Conservation (phyloP, 2,329 filamentous ascomycete species). For the Ophiostoma angusticollis region DNA sequence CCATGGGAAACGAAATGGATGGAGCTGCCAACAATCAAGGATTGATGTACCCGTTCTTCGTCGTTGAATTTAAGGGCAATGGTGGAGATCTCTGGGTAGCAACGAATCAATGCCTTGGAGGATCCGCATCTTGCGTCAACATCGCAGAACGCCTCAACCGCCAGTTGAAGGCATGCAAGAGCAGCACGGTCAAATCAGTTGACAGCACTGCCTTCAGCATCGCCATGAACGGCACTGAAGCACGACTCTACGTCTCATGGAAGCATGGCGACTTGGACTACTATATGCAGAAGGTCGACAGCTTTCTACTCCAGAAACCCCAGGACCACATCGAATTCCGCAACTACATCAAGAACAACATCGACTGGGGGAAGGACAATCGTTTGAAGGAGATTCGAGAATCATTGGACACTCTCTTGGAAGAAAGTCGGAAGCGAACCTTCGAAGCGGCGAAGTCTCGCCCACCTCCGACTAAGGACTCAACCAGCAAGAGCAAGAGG, state of each 20-base stretch:
- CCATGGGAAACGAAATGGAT: neutral
- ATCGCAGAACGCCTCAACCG: slow-evolving; percentile 16
- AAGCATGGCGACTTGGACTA: slow-evolving; percentile 22
- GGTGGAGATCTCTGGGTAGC: slow-evolving; percentile 22
- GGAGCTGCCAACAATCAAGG: too few relatives aligned
- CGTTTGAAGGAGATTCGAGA: neutral
- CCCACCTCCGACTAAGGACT: neutral
- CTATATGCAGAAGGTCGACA: slow-evolving; percentile 18
- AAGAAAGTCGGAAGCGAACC: neutral
- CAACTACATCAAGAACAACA: slow-evolving; percentile 22
- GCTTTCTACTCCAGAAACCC: slow-evolving; percentile 21
- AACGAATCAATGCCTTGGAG: slow-evolving; percentile 25
- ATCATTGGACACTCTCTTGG: neutral
- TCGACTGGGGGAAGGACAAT: slow-evolving; percentile 21
- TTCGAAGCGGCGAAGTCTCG: neutral
- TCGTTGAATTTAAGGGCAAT: slow-evolving; percentile 21
- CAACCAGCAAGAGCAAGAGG: neutral
- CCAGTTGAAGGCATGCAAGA: slow-evolving; percentile 13
- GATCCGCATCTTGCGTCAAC: slow-evolving; percentile 21
- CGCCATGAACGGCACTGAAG: slow-evolving; percentile 23
- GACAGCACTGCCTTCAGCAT: slow-evolving; percentile 21
- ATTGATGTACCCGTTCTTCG: slow-evolving; percentile 18
- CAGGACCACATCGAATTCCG: slow-evolving; percentile 21
- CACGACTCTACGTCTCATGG: slow-evolving; percentile 24
- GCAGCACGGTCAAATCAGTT: slow-evolving; percentile 13